A percentile compares a stretch with the other conserved stretches of the same genome.
phyloP scores from a whole-genome alignment of 371 early-diverging fungal species.

The Apophysomyces variabilis region DNA sequence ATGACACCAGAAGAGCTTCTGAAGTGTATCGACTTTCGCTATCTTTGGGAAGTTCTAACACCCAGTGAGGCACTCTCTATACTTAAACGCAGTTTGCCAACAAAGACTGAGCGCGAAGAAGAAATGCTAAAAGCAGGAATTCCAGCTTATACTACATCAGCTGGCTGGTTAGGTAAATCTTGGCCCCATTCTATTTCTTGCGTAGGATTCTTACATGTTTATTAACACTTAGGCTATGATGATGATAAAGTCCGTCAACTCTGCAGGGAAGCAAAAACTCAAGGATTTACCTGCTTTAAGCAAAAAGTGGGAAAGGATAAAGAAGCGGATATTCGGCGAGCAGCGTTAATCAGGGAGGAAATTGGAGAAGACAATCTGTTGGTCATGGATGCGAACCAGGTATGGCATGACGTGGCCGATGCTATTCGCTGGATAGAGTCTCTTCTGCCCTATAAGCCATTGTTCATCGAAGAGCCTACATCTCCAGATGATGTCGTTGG shows the following conservation, averaged over 20 bases:
- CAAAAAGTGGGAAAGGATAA: constrained; percentile 58
- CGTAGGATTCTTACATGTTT: not conserved
- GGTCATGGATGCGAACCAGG: constrained; percentile 66
- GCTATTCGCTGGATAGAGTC: constrained; percentile 61
- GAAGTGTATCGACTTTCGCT: constrained; percentile 56
- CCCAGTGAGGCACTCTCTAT: constrained; percentile 55
- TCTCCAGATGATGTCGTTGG: constrained; percentile 60
- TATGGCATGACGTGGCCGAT: constrained; percentile 56
- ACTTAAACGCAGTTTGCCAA: constrained; percentile 33
- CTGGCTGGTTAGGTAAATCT: constrained; percentile 56
- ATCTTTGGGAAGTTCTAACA: constrained; percentile 60
- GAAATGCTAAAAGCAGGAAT: constrained; percentile 48
- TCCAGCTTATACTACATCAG: constrained; percentile 57
- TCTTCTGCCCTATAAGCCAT: constrained; percentile 53
- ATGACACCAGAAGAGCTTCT: constrained; percentile 58
- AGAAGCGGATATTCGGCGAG: constrained; percentile 52
- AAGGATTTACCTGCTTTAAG: constrained; percentile 54
- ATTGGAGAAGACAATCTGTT: constrained; percentile 52
- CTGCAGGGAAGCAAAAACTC: constrained; percentile 46
- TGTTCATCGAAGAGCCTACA: constrained; percentile 60
- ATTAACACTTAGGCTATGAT: constrained; percentile 39
- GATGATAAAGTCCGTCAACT: constrained; percentile 52
- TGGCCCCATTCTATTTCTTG: not conserved
- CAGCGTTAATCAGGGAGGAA: constrained; percentile 55
- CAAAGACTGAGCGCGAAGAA: constrained; percentile 41